Percentiles rank a stretch among this genome's conserved stretches.
These are phyloP conservation scores for Tetratostichococcus sp. DNA, from an alignment of 139 green algal genomes.

Conservation along the genomic window DNA sequence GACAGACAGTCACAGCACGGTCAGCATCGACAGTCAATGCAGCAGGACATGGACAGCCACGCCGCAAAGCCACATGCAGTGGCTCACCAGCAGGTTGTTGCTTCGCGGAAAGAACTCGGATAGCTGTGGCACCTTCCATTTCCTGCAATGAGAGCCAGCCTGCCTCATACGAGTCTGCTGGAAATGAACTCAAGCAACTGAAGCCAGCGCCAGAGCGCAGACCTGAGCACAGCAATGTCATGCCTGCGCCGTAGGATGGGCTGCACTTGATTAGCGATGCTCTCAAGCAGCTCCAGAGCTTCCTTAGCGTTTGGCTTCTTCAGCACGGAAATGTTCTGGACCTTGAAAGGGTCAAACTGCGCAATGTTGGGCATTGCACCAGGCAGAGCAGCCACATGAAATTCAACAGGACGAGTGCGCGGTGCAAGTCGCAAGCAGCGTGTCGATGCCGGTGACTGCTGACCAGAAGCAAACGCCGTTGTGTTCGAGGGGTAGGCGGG, in stretches of 20 bases:
- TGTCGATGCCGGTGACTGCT: too few relatives aligned
- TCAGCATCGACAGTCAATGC: not conserved
- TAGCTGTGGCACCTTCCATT: conserved; percentile 59
- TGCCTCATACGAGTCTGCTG: too few relatives aligned
- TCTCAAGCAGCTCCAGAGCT: conserved; percentile 47
- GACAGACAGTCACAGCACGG: too few relatives aligned
- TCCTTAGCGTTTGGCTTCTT: conserved; percentile 15
- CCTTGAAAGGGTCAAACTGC: not conserved
- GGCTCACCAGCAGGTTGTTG: conserved; percentile 41
- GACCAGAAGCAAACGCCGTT: too few relatives aligned
- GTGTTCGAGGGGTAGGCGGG: too few relatives aligned
- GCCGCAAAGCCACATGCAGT: too few relatives aligned
- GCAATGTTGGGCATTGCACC: not conserved
- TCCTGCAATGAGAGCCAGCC: conserved; percentile 11
- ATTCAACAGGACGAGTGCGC: too few relatives aligned
- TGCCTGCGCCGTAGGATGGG: conserved; percentile 62
- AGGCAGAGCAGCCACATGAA: too few relatives aligned
- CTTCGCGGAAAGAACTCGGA: conserved; percentile 72
- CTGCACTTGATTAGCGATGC: conserved; percentile 73
- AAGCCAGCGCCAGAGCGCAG: too few relatives aligned
- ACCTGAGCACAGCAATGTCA: too few relatives aligned
- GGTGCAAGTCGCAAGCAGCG: too few relatives aligned
- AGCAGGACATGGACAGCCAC: conserved; percentile 1
- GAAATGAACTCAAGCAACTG: too few relatives aligned
- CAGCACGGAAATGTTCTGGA: not conserved